Conservation (phyloP, 2,329 filamentous ascomycete species). For the Neofusicoccum sp. region DNA sequence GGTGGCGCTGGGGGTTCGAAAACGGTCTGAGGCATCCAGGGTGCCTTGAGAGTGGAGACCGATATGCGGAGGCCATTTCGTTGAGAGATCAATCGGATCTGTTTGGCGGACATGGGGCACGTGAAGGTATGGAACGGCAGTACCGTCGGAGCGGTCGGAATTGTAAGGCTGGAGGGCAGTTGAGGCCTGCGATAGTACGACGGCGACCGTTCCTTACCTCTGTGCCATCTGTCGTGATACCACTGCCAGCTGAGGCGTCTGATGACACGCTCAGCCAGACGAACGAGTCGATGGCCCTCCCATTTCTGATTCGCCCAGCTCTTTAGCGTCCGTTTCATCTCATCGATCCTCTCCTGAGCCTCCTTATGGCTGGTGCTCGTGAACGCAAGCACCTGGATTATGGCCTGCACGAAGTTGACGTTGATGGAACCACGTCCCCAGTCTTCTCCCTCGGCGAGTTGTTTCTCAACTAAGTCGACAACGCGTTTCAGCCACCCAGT, state of each 20-base stretch:
- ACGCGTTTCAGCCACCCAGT: constrained; percentile 87
- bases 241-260: constrained; percentile 77
- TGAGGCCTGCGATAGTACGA: constrained; percentile 71
- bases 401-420: constrained; percentile 41
- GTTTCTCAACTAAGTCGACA: constrained; percentile 85
- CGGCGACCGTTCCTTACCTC: constrained; percentile 57
- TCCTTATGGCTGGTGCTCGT: constrained; percentile 36
- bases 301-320: constrained; percentile 74
- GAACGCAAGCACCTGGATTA: constrained; percentile 50
- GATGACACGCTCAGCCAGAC: constrained; percentile 83
- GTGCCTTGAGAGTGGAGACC: constrained; percentile 79
- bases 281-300: constrained; percentile 85
- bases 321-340: constrained; percentile 40
- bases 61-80: constrained; percentile 93
- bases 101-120: constrained; percentile 85
- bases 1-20: constrained; percentile 86
- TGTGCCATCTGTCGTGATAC: constrained; percentile 81
- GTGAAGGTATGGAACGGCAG: constrained; percentile 98
- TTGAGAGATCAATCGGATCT: constrained; percentile 92
- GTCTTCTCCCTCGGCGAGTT: constrained; percentile 79
- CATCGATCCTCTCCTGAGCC: constrained; percentile 39
- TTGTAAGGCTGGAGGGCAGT: constrained; percentile 70
- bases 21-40: constrained; percentile 82
- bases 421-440: constrained; percentile 78
- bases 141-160: constrained; percentile 90